Evolutionary conservation across 2,329 filamentous ascomycete genomes (phyloP).

Genomic region (Allantophomopsis lycopodina): DNA sequence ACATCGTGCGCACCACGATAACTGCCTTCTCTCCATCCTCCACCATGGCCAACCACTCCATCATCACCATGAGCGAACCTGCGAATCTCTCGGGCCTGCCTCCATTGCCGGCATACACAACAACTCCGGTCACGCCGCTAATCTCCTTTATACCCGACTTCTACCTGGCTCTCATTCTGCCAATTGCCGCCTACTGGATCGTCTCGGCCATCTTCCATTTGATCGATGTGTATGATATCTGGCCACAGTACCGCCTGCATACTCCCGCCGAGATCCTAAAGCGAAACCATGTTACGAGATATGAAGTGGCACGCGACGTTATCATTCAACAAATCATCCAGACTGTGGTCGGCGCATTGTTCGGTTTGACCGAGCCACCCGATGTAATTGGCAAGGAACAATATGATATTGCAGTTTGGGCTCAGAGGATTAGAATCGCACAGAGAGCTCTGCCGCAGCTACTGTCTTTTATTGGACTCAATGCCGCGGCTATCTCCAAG

Average conservation of each 20-base stretch:
- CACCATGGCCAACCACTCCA: slow-evolving; percentile 1
- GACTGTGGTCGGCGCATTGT: slow-evolving; percentile 51
- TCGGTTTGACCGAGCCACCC: slow-evolving; percentile 60
- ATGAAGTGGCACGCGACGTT: slow-evolving; percentile 80
- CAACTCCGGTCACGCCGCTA: slow-evolving; percentile 56
- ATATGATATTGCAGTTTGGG: slow-evolving; percentile 85
- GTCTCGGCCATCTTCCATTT: slow-evolving; percentile 80
- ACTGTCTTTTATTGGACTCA: slow-evolving; percentile 60
- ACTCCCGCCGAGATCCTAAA: slow-evolving; percentile 83
- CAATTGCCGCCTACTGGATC: slow-evolving; percentile 78
- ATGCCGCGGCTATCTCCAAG: slow-evolving; percentile 62
- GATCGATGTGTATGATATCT: slow-evolving; percentile 75
- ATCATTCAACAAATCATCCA: slow-evolving; percentile 87
- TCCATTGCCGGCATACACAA: slow-evolving; percentile 70
- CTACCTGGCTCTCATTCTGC: slow-evolving; percentile 60
- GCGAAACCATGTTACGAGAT: slow-evolving; percentile 73
- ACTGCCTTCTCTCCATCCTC: slow-evolving; percentile 9
- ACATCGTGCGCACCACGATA: slow-evolving; percentile 19
- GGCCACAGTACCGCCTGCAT: slow-evolving; percentile 84
- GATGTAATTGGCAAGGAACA: slow-evolving; percentile 66
- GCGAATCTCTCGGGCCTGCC: slow-evolving; percentile 47
- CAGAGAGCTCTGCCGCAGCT: slow-evolving; percentile 66
- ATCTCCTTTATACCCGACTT: slow-evolving; percentile 71
- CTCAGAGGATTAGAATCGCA: slow-evolving; percentile 63
- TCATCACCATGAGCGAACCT: slow-evolving; percentile 28